These are phyloP conservation scores for Leccinum griseonigrum DNA, from an alignment of 1,284 basidiomycete genomes.

Conservation along the genomic window DNA sequence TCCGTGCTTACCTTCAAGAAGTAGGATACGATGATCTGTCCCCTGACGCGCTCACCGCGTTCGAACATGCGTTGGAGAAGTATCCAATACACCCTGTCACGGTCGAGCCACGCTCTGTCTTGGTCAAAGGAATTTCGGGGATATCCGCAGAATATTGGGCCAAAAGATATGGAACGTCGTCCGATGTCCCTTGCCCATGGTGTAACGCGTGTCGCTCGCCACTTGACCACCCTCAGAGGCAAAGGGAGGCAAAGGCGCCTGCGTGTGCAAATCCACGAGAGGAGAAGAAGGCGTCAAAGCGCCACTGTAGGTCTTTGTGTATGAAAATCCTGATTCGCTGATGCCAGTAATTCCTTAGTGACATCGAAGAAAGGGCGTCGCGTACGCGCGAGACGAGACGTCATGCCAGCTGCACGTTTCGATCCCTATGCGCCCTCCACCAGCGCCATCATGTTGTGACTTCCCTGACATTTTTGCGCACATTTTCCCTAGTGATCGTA, in stretches of 20 bases:
- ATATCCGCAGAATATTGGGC: slow-evolving; percentile 11
- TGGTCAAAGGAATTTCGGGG: neutral
- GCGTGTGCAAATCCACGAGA: neutral
- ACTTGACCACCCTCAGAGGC: neutral
- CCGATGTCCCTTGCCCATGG: neutral
- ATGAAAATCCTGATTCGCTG: neutral
- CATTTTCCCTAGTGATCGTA: neutral
- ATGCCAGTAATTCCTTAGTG: neutral
- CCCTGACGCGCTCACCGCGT: slow-evolving; percentile 9
- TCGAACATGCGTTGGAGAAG: slow-evolving; percentile 15
- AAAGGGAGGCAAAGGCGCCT: neutral
- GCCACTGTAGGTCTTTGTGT: slow-evolving; percentile 9
- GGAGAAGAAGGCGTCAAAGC: neutral
- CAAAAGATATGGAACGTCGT: neutral
- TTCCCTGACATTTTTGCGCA: neutral
- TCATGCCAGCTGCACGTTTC: neutral
- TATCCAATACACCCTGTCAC: slow-evolving; percentile 2
- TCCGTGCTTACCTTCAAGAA: slow-evolving; percentile 10
- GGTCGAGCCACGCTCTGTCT: slow-evolving; percentile 1
- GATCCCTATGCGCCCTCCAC: slow-evolving; percentile 17
- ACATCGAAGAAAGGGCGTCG: slow-evolving; percentile 12
- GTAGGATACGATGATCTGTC: slow-evolving; percentile 8
- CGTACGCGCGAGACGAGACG: neutral
- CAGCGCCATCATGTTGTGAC: slow-evolving; percentile 11
- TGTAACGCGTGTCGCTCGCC: slow-evolving; percentile 1